These are phyloP conservation scores for Odonthalia washingtoniensis DNA, from an alignment of 31 red algal genomes.

Conservation along the genomic window DNA sequence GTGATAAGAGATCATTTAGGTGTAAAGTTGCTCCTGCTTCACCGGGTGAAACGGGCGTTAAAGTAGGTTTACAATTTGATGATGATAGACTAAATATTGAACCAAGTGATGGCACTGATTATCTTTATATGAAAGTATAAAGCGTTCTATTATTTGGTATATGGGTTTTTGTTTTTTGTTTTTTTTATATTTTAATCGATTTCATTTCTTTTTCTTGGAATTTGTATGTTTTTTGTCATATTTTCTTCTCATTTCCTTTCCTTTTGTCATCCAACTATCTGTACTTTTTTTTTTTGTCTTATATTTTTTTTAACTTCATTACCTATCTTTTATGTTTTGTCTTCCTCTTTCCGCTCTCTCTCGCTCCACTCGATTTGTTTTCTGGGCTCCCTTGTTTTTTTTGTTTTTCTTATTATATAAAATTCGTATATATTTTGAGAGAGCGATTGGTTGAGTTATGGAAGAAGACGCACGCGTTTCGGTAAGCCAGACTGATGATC, in stretches of 20 bases:
- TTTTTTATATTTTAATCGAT: neutral
- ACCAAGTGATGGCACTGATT: slow-evolving; percentile 26
- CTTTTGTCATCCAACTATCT: neutral
- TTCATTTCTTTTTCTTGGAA: neutral
- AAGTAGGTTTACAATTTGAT: slow-evolving; percentile 31
- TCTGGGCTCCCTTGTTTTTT: neutral
- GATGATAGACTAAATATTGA: slow-evolving; percentile 27
- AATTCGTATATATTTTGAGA: neutral
- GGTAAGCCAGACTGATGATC: too few species aligned
- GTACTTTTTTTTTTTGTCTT: neutral
- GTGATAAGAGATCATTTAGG: slow-evolving; percentile 28
- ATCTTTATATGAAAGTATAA: slow-evolving; percentile 42
- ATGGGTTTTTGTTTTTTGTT: neutral
- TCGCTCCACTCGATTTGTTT: neutral
- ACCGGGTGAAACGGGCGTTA: slow-evolving; percentile 10
- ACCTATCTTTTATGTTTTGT: neutral
- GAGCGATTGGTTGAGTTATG: too few species aligned
- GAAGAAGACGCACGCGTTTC: too few species aligned
- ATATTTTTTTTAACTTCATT: neutral
- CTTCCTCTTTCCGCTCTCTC: neutral
- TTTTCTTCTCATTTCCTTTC: neutral
- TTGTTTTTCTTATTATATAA: neutral
- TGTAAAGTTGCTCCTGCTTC: slow-evolving; percentile 39
- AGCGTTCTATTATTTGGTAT: neutral
- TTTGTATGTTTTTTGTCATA: neutral